Evolutionary conservation across 1,284 basidiomycete genomes (phyloP), one percentile per base, ranked within the genome.

Genomic region (Agaricales sp.): DNA sequence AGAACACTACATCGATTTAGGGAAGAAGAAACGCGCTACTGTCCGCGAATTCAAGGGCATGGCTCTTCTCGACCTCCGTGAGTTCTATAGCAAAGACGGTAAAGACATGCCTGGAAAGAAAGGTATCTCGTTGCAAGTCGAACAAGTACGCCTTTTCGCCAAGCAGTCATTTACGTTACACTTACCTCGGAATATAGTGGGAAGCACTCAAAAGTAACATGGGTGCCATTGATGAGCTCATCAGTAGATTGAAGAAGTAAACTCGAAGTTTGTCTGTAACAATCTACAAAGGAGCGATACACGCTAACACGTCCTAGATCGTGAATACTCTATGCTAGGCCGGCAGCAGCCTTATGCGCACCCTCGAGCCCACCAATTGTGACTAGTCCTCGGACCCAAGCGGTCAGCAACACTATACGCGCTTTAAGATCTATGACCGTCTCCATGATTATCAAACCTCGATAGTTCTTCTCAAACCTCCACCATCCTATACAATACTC

Each of bases 101-200:
- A 74, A 81, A n/a, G 71, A 79, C 53, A 88, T 86, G 54, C 89
- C 89, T 0, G 86, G 87, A 0, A 84, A 85, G 63, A 92, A 92
- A 58, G 89, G 89, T 4, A 84, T 92, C 50, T 75, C 80, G 0
- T 68, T 92, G n/a, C 66, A 66, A 8, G 43, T 66, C 0, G 88
- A 90, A 30, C 87, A 88, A 73, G 85, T 86, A 53, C 45, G 71
- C 19, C 24, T 18, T 25, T 44, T 12, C 30, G n/a, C 8, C 11
- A 19, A 48, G 47, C 41, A 50, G 19, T 47, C 50, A 51, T 21
- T 49, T 30, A 50, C 26, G 14, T 30, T 45, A 47, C n/a, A 43
- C 4, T 20, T 35, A 18, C 19, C 18, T 43, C 16, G 6, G 8
- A 4, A 18, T 49, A 11, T 54, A 88, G 76, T 88, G 85, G 85